A percentile compares a stretch with the other conserved stretches of the same genome.
Conservation (phyloP, 1,284 basidiomycete species). For the Ceratobasidium sp. region DNA sequence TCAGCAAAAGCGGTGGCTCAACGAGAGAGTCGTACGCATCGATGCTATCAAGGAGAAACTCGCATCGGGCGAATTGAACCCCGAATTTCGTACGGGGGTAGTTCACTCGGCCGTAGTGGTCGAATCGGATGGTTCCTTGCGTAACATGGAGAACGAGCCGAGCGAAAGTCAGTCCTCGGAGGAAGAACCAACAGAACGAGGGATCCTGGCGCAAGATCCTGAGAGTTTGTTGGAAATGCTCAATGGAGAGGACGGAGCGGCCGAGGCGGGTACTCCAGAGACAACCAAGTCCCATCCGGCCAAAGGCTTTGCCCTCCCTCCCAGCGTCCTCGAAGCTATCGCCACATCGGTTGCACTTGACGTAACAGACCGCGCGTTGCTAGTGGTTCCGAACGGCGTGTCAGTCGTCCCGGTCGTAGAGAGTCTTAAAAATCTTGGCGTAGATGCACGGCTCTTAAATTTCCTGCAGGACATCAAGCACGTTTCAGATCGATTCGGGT, state of each 20-base stretch:
- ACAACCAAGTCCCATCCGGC: background rate
- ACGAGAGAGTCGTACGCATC: slow-evolving; percentile 44
- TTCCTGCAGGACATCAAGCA: slow-evolving; percentile 52
- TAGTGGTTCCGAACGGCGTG: slow-evolving; percentile 67
- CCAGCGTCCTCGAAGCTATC: slow-evolving; percentile 64
- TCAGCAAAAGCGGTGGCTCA: slow-evolving; percentile 43
- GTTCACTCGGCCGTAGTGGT: slow-evolving; percentile 69
- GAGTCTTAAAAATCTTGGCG: slow-evolving; percentile 67
- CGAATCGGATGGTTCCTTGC: slow-evolving; percentile 52
- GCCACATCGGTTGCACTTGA: slow-evolving; percentile 73
- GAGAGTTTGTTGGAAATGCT: slow-evolving; percentile 1
- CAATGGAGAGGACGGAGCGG: background rate
- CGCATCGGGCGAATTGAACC: background rate
- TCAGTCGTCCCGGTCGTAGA: slow-evolving; percentile 65
- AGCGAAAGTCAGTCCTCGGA: background rate
- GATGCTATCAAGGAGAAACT: slow-evolving; percentile 22
- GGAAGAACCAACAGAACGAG: background rate
- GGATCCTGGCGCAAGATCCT: slow-evolving; percentile 20
- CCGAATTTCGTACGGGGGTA: slow-evolving; percentile 45
- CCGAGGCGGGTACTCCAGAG: background rate
- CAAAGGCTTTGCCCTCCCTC: background rate
- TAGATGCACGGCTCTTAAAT: slow-evolving; percentile 61
- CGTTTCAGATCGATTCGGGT: slow-evolving; percentile 14
- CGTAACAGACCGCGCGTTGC: slow-evolving; percentile 67
- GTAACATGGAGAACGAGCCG: slow-evolving; percentile 30